Evolutionary conservation across 805 yeast genomes (phyloP).

Genomic region (Ogataea pilisensis): DNA sequence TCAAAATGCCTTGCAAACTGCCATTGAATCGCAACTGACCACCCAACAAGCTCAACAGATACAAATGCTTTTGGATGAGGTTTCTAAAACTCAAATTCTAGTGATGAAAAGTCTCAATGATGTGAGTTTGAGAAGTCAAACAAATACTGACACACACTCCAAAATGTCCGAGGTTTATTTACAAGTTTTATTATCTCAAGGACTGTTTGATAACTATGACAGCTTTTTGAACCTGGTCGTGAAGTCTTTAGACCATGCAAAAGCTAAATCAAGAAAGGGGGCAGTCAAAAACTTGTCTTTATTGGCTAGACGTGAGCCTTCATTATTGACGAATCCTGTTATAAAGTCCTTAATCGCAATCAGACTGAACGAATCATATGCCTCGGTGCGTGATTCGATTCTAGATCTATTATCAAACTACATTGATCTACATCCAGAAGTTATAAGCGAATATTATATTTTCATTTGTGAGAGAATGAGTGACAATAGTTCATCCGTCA

Average conservation of each 20-base stretch:
- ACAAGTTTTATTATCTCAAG: conserved; percentile 27
- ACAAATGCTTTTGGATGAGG: neutral
- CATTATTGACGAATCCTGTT: conserved; percentile 43
- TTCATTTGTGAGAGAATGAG: conserved; percentile 44
- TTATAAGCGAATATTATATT: conserved; percentile 45
- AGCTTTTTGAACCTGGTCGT: conserved; percentile 48
- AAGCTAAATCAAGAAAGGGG: conserved; percentile 51
- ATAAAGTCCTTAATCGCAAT: conserved; percentile 50
- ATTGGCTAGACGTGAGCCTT: conserved; percentile 49
- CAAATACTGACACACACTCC: neutral
- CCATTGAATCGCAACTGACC: neutral
- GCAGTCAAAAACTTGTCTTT: conserved; percentile 62
- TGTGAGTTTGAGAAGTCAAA: neutral
- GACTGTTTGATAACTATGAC: conserved; percentile 42
- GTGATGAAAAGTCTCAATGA: neutral
- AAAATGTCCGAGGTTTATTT: conserved; percentile 14
- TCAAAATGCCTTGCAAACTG: neutral
- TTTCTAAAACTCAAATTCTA: neutral
- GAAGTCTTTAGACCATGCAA: conserved; percentile 43
- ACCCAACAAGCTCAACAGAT: neutral
- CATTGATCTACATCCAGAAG: conserved; percentile 39
- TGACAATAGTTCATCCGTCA: conserved; percentile 62
- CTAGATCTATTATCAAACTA: conserved; percentile 59
- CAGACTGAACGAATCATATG: conserved; percentile 55
- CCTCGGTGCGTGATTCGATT: conserved; percentile 73